Evolutionary conservation across 805 yeast species (phyloP).

Genomic region (Yarrowia alimentaria): DNA sequence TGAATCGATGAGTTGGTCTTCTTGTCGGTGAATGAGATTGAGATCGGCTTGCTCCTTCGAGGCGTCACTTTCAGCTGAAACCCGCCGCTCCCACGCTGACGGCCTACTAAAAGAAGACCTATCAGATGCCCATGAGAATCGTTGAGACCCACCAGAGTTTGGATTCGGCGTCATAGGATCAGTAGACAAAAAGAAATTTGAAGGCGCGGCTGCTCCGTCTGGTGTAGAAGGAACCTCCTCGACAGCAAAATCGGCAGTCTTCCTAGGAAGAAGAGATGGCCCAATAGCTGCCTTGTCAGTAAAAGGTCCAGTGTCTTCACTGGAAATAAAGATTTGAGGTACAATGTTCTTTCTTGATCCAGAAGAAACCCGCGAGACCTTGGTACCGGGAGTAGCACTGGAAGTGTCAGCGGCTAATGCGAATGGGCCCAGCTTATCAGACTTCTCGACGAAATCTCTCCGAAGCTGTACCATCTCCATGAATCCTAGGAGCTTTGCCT

Average conservation of each 20-base stretch:
- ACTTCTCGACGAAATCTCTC: constrained; percentile 8
- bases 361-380: neutral
- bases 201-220: constrained; percentile 5
- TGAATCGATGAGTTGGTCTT: constrained; percentile 19
- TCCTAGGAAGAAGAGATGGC: constrained; percentile 11
- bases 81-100: constrained; percentile 6
- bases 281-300: too few species aligned
- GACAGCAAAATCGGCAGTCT: constrained; percentile 1
- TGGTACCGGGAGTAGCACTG: too few species aligned
- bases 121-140: constrained; percentile 14
- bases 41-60: neutral
- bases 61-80: constrained; percentile 1
- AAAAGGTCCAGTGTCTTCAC: too few species aligned
- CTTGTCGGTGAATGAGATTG: constrained; percentile 15
- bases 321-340: constrained; percentile 4
- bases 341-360: constrained; percentile 7
- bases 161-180: constrained; percentile 18
- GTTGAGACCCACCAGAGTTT: neutral
- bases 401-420: too few species aligned
- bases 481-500: constrained; percentile 31
- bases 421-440: neutral
- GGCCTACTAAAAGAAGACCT: neutral
- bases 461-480: constrained; percentile 30
- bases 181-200: constrained; percentile 2
- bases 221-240: constrained; percentile 10